Base-by-base conservation (phyloP, 345 rosid species). In the Populus tremula region DNA sequence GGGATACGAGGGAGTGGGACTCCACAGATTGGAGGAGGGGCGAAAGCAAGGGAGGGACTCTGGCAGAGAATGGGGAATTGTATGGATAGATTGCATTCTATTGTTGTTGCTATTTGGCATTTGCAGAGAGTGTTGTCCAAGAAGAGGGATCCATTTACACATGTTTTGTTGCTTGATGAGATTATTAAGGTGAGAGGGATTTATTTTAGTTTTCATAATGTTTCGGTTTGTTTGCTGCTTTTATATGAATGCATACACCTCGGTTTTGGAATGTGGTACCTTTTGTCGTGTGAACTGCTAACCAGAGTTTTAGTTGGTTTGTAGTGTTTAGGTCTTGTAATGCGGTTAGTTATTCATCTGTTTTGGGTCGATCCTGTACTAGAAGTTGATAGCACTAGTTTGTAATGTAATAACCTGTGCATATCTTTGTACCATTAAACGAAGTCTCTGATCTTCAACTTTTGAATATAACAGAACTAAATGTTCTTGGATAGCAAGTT, bases 71-170 rank as follows among this genome's bases (percentile, higher is more conserved):
- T 96, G 90, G 90, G 80, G 18, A 86, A 61, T 80, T 94, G 98
- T 86, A 88, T 96, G 97, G 98, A 96, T 67, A 93, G 89, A 66
- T 83, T 94, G 92, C 88, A 87, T 88, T 86, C 94, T 2, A 84
- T 92, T 67, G 86, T 94, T 70, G 90, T 94, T 36, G 92, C 94
- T 4, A 94, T 96, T 78, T 96, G 99, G 99, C 98, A 96, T 61
- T 88, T 96, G 95, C 97, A 94, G 89, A 88, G 99, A 81, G 96
- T 96, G 56, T 69, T 96, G 79, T 94, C 98, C 4, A 94, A 96
- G 88, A 96, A 96, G 86, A 94, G 94, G 76, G 99, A 94, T 85
- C 99, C 99, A 4, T 94, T 96, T 80, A 89, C 97, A 0, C 99
- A 96, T 80, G 93, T 92, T 38, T 87, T 96, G 86, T 84, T 96